Evolutionary conservation across 805 yeast genomes (phyloP).

Genomic region (Teunomyces pallodes): DNA sequence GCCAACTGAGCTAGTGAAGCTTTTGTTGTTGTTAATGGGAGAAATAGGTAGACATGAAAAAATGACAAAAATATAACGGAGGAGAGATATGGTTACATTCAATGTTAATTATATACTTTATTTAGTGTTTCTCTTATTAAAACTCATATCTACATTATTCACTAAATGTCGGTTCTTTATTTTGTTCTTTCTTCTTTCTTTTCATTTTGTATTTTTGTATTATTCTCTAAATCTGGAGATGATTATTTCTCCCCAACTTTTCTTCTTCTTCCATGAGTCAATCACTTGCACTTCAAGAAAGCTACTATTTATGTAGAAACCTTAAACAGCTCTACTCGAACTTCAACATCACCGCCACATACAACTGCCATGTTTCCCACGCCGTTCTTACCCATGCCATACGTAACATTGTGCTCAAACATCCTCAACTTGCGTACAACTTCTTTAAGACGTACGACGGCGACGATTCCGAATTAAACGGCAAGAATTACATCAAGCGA

Average conservation of each 20-base stretch:
- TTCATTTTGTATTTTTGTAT: no score
- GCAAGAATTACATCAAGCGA: background rate
- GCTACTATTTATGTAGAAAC: constrained; percentile 20
- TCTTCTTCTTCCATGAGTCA: background rate
- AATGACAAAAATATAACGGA: background rate
- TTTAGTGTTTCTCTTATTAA: no score
- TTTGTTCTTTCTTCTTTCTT: no score
- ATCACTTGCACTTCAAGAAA: constrained; percentile 20
- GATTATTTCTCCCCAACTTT: background rate
- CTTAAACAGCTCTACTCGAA: constrained; percentile 18
- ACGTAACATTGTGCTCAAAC: background rate
- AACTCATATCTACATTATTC: no score
- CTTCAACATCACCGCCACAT: constrained; percentile 22
- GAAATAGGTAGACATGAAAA: background rate
- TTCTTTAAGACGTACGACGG: constrained; percentile 11
- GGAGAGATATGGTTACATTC: no score
- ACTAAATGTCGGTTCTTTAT: no score
- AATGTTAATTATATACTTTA: no score
- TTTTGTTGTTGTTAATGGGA: background rate
- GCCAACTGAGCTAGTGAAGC: constrained; percentile 22
- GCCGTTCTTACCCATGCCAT: constrained; percentile 3
- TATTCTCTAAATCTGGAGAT: no score
- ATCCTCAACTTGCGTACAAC: constrained; percentile 14
- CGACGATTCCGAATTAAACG: background rate
- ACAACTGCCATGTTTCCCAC: constrained; percentile 7